phyloP scores from a whole-genome alignment of 2,329 filamentous ascomycete species.

The Parastagonospora nodorum region DNA sequence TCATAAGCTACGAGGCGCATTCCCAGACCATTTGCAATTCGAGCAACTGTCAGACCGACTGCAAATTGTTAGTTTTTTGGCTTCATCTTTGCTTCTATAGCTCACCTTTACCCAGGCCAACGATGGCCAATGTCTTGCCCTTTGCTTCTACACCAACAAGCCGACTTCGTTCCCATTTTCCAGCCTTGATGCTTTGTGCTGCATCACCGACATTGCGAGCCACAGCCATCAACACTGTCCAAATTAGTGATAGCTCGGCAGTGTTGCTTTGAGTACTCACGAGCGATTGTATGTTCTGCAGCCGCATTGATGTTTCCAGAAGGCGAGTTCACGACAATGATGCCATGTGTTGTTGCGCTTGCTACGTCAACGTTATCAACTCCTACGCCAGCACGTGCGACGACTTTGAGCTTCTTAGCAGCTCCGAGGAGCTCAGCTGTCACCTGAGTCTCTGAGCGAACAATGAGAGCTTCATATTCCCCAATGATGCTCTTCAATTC shows the following conservation, averaged over 20 bases:
- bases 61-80: constrained; percentile 14
- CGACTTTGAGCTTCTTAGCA: constrained; percentile 73
- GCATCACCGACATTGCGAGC: constrained; percentile 75
- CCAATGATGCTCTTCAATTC: constrained; percentile 71
- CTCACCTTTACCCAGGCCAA: constrained; percentile 77
- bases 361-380: constrained; percentile 82
- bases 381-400: constrained; percentile 77
- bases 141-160: constrained; percentile 80
- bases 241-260: constrained; percentile 29
- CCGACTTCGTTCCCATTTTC: constrained; percentile 75
- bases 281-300: constrained; percentile 74
- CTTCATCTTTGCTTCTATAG: not conserved
- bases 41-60: constrained; percentile 78
- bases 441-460: constrained; percentile 82
- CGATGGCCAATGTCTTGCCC: constrained; percentile 74
- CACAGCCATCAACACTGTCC: constrained; percentile 68
- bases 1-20: constrained; percentile 78
- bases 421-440: constrained; percentile 69
- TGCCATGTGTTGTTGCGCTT: constrained; percentile 71
- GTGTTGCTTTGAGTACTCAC: constrained; percentile 30
- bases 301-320: constrained; percentile 81
- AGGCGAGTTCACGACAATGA: constrained; percentile 81
- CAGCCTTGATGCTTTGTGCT: constrained; percentile 70
- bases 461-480: constrained; percentile 75
- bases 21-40: constrained; percentile 76